Percentiles rank a stretch among this genome's conserved stretches.
Conservation (phyloP, 306 rosid species). For the Myrica gale region DNA sequence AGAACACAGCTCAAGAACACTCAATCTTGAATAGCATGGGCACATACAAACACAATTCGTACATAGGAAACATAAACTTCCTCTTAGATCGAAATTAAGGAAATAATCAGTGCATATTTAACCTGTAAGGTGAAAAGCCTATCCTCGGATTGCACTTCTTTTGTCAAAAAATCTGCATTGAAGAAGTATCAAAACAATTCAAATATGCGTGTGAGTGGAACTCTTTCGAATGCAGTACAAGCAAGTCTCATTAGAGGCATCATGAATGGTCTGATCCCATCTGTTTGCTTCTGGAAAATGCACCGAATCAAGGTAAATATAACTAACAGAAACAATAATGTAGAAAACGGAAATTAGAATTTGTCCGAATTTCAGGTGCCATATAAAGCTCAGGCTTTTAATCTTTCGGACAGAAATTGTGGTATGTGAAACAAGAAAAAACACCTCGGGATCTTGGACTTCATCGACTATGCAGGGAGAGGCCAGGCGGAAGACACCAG, state of each 20-base stretch:
- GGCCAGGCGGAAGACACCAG: constrained; percentile 89
- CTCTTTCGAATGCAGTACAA: constrained; percentile 89
- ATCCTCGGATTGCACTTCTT: constrained; percentile 97
- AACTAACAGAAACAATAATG: neutral
- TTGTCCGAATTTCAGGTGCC: neutral
- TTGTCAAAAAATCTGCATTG: constrained; percentile 29
- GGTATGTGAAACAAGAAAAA: neutral
- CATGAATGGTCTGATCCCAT: constrained; percentile 92
- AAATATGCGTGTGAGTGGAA: constrained; percentile 68
- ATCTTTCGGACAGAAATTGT: neutral
- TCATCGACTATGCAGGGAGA: constrained; percentile 70
- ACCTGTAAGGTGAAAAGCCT: constrained; percentile 99
- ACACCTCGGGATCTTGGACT: constrained; percentile 75
- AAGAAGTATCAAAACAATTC: neutral
- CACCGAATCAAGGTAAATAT: neutral
- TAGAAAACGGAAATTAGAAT: neutral
- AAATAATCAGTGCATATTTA: constrained; percentile 8
- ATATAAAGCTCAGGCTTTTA: neutral
- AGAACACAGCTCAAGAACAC: neutral
- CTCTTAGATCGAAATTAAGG: constrained; percentile 1
- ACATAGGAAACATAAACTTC: neutral
- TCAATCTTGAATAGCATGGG: neutral
- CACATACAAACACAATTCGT: too few species aligned
- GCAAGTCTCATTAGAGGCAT: constrained; percentile 98
- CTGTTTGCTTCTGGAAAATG: constrained; percentile 40